Base-by-base conservation (phyloP, 2,329 filamentous ascomycete species). In the Sclerotinia trifoliorum region DNA sequence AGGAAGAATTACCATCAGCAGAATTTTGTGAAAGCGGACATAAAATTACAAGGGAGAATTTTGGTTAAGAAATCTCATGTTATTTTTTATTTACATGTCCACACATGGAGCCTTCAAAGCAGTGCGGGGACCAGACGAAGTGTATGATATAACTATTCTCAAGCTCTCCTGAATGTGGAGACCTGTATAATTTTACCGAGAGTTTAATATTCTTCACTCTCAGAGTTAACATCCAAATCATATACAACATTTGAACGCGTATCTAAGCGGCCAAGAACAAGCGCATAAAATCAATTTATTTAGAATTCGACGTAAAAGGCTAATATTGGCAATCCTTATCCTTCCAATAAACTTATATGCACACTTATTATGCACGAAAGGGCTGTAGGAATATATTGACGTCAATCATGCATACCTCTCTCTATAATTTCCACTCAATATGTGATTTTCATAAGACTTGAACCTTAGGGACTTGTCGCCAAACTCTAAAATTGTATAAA, bases 51-150 rank as follows among this genome's bases (percentile, higher is more conserved):
- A 8, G 72, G 72, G 72, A 68, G 65, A 42, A 67, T 74, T 24
- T 54, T 35, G 7, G 67, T 68, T 32, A 72, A 71, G 51, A 66
- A 66, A 24, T 70, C 71, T 7, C 71, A 73, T 54, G 70, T 73
- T 2, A 48, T 72, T 24, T 73, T 71, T 69, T 32, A 32, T 32
- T 32, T 32, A 32, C 32, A n/a, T n/a, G n/a, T n/a, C n/a, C n/a
- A n/a, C 32, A 32, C 5, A 32, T 32, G 5, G 29, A 5, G 32
- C 35, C 7, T 39, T 39, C 35, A 39, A 13, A 13, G 35, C 35
- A 13, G 11, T 35, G 35, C 66, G 71, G 35, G 70, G 71, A 26
- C 67, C 57, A 7, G 71, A 73, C 61, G 68, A 70, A 15, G 29
- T 7, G 29, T 1, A 48, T 39, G 7, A 48, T 46, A 10, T 11